Percentiles rank a stretch among this genome's conserved stretches.
phyloP scores from a whole-genome alignment of 108 stramenopile species.

The Chaetoceros tenuissimus region DNA sequence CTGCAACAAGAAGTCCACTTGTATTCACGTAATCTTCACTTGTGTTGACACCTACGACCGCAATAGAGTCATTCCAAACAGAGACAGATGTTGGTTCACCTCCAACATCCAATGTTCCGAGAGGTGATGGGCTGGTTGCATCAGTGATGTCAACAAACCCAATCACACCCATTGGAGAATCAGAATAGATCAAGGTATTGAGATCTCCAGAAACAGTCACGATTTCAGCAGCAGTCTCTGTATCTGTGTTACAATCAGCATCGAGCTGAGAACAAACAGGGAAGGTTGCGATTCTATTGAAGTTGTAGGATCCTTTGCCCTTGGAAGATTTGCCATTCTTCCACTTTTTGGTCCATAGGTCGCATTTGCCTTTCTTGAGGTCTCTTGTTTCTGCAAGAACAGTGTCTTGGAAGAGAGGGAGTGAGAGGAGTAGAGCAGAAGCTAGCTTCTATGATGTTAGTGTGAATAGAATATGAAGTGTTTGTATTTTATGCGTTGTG shows the following conservation, averaged over 20 bases:
- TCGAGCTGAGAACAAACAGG: constrained; percentile 29
- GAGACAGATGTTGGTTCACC: constrained; percentile 68
- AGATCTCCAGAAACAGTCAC: constrained; percentile 33
- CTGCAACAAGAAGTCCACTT: constrained; percentile 28
- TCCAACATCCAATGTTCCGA: constrained; percentile 22
- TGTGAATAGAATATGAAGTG: too few relatives aligned
- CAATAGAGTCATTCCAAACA: constrained; percentile 33
- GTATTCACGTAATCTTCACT: constrained; percentile 30
- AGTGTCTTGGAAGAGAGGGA: too few relatives aligned
- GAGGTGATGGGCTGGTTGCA: constrained; percentile 21
- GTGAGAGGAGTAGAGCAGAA: too few relatives aligned
- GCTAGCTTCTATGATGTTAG: too few relatives aligned
- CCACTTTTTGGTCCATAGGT: too few relatives aligned
- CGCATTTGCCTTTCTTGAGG: too few relatives aligned
- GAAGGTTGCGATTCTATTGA: constrained; percentile 36
- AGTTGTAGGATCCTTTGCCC: constrained; percentile 1
- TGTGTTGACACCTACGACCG: constrained; percentile 45
- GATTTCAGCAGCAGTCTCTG: constrained; percentile 34
- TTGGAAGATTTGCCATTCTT: background rate
- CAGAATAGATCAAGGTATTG: constrained; percentile 42
- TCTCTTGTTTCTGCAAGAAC: too few relatives aligned
- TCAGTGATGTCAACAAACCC: constrained; percentile 60
- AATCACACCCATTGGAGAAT: constrained; percentile 16
- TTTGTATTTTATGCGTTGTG: too few relatives aligned
- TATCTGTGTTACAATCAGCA: constrained; percentile 25